Base-by-base conservation (phyloP, 768 basidiomycete genomes). In the Pholiota microspora region DNA sequence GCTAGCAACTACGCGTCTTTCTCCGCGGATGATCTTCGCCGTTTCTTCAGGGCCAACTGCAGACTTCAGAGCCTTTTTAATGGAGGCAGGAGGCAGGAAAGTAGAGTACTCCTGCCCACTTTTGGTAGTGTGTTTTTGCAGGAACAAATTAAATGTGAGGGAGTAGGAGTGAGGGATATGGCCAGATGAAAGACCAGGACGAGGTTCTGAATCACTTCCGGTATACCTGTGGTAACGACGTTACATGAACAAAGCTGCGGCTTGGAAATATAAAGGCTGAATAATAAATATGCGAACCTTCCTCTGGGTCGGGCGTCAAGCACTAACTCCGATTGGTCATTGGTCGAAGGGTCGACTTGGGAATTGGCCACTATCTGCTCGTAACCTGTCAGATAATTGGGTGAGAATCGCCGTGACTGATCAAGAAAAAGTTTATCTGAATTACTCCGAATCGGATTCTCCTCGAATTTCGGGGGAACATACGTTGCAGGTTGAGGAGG, bases 131-230 rank as follows among this genome's bases (percentile, higher is more conserved):
- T 74, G 68, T 46, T 75, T 75, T 58, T 73, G 70, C 55, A 95
- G 75, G 67, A 96, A 92, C 28, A 73, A 55, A 57, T 77, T 84
- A 74, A 97, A 99, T 0, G 97, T 91, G 7, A 97, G 75, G 2
- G 92, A 89, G 60, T 84, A 74, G 0, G 95, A 92, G 67, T 87
- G 72, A 0, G 96, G 95, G 51, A 98, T 94, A 67, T 98, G 97
- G 0, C 97, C 97, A 0, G 91, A 92, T 18, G 91, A 80, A 49
- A 98, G 76, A 13, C 88, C 88, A 12, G 91, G 82, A 12, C 97
- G 84, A 10, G 97, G 97, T 68, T 99, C 97, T 7, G 93, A 88
- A 29, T 88, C 88, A 29, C 75, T 76, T 15, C 94, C 95, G 23
- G 81, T 73, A 67, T 83, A 98, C 58, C 95, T 96, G 62, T 25